Base-by-base conservation (phyloP, 2,329 filamentous ascomycete genomes). In the Colletotrichum sp. region DNA sequence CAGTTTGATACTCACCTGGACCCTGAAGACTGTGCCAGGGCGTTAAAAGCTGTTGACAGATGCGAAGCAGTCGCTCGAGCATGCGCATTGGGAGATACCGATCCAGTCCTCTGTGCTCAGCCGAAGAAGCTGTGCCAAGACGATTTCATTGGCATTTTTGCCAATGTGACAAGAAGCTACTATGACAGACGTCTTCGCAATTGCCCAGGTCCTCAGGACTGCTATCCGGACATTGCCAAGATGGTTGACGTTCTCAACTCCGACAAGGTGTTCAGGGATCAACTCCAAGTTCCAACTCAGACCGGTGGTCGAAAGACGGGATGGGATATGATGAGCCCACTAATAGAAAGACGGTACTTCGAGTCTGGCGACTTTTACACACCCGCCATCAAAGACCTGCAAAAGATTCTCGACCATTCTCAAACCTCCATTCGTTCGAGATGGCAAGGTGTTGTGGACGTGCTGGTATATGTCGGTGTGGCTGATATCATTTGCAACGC, bases 401-500 rank as follows among this genome's bases (percentile, higher is more conserved):
- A 52, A 28, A 59, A 28, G 5, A 32, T 64, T 26, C n/a, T 64
- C 18, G n/a, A 18, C 6, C n/a, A 70, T 24, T 26, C 67, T 28
- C 30, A 24, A 15, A 12, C 6, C 12, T n/a, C 16, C 8, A 30
- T 62, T 12, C 28, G 18, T 18, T n/a, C 26, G 6, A 32, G 64
- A 32, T 26, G 22, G 22, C 22, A 59, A 59, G 26, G 22, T 22
- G 5, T 18, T 24, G 22, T 68, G 12, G 71, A 72, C 36, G 36
- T 68, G 8, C 36, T 72, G 22, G 44, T 72, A 12, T 72, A 72
- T n/a, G 64, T 68, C 10, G 71, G 64, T 3, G 55, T 68, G 18
- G 30, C 64, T 6, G 71, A 72, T 16, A 68, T 72, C 55, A 72
- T 72, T 13, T 72, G 71, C 64, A 72, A 72, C 64, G 62, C 71